A percentile compares a stretch with the other conserved stretches of the same genome.
phyloP scores from a whole-genome alignment of 345 rosid species.

The Ailanthus altissimus region DNA sequence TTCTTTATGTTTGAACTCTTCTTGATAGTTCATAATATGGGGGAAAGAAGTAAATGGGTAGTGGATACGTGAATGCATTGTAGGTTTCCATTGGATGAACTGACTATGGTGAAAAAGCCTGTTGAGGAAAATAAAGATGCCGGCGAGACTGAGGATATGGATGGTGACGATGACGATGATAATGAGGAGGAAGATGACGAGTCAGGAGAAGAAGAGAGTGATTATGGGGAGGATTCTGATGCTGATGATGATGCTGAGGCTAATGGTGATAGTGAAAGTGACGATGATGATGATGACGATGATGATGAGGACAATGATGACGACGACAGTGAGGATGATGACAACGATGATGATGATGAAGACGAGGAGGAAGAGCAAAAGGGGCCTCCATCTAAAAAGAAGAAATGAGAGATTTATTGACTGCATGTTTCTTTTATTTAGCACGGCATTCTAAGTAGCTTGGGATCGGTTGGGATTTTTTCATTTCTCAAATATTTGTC shows the following conservation, averaged over 20 bases:
- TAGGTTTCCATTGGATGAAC: slow-evolving; percentile 15
- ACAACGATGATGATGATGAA: neutral
- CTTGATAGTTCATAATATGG: neutral
- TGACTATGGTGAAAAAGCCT: neutral
- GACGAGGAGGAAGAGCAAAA: neutral
- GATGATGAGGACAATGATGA: neutral
- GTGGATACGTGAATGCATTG: neutral
- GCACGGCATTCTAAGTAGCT: neutral
- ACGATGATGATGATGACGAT: neutral
- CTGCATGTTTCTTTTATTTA: neutral
- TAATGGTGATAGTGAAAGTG: neutral
- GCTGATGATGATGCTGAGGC: slow-evolving; percentile 18
- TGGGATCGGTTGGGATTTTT: neutral
- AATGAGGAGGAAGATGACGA: slow-evolving; percentile 4
- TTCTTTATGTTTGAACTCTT: neutral
- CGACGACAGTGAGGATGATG: neutral
- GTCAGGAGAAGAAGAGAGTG: slow-evolving; percentile 9
- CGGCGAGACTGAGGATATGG: neutral
- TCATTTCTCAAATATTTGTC: neutral
- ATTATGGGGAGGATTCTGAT: neutral
- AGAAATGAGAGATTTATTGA: slow-evolving; percentile 10
- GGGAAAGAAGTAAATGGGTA: neutral
- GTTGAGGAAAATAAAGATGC: slow-evolving; percentile 11
- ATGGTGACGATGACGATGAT: neutral
- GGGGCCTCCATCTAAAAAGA: slow-evolving; percentile 11